Conservation (phyloP, 2,329 filamentous ascomycete genomes). For the Phoma sp. region DNA sequence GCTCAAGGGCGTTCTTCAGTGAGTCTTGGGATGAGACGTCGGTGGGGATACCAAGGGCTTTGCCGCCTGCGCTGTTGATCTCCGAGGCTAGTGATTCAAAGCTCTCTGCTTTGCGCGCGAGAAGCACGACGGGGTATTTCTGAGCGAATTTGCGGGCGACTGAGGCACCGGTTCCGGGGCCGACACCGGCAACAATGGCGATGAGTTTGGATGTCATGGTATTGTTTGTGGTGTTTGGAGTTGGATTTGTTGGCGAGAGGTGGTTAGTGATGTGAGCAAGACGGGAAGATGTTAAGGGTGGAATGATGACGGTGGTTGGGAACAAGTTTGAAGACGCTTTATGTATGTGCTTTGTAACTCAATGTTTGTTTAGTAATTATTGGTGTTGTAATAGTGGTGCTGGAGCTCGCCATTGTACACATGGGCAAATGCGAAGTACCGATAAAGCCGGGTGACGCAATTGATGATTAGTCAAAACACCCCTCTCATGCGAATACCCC, state of each 20-base stretch:
- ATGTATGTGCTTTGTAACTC: slow-evolving; percentile 5
- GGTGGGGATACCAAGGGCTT: slow-evolving; percentile 73
- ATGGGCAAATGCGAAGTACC: slow-evolving; percentile 17
- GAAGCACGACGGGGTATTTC: slow-evolving; percentile 74
- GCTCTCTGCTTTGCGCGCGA: slow-evolving; percentile 72
- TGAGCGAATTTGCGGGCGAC: slow-evolving; percentile 68
- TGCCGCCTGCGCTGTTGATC: slow-evolving; percentile 72
- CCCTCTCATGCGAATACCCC: slow-evolving; percentile 8
- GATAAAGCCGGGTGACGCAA: slow-evolving; percentile 33
- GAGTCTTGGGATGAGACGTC: slow-evolving; percentile 66
- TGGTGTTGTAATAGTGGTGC: slow-evolving; percentile 29
- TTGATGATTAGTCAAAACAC: slow-evolving; percentile 38
- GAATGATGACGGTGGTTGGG: background rate
- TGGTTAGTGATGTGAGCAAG: background rate
- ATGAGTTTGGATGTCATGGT: slow-evolving; percentile 62
- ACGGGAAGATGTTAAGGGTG: background rate
- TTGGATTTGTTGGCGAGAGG: slow-evolving; percentile 2
- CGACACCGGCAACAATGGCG: slow-evolving; percentile 74
- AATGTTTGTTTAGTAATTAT: slow-evolving; percentile 33
- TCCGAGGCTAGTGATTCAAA: slow-evolving; percentile 72
- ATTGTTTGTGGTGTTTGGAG: background rate
- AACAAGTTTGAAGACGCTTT: background rate
- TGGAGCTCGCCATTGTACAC: slow-evolving; percentile 18
- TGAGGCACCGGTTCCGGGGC: slow-evolving; percentile 72
- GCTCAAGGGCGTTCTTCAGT: slow-evolving; percentile 67